These are phyloP conservation scores for Fusarium hostae DNA, from an alignment of 2,329 filamentous ascomycete genomes.

Conservation along the genomic window DNA sequence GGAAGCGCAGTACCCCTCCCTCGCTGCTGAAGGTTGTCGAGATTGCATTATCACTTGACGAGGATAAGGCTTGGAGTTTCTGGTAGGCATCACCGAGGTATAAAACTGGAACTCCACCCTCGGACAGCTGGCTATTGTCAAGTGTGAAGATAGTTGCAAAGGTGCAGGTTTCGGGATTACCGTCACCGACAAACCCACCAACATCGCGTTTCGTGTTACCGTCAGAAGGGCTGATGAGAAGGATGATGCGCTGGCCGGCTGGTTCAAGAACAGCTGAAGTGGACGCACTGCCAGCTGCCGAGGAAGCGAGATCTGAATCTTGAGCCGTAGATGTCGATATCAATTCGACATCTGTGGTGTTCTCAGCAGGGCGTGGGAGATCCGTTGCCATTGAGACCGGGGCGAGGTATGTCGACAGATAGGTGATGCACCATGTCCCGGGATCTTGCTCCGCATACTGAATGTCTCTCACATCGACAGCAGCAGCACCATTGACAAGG, in stretches of 20 bases:
- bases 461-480: neutral
- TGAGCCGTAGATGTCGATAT: neutral
- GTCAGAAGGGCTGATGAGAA: neutral
- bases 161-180: neutral
- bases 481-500: neutral
- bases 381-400: neutral
- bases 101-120: neutral
- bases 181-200: neutral
- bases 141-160: neutral
- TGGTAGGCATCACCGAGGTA: neutral
- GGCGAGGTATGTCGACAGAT: neutral
- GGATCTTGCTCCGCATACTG: neutral
- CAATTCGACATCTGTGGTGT: neutral
- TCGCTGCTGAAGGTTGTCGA: neutral
- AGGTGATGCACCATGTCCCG: constrained; percentile 5
- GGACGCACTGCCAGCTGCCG: neutral
- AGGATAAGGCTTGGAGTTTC: neutral
- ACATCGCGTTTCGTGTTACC: neutral
- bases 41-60: neutral
- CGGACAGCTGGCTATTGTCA: neutral
- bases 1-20: neutral
- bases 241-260: neutral
- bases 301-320: neutral
- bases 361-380: neutral
- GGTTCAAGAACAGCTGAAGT: neutral